These are phyloP conservation scores for Penicillium macrosclerotiorum DNA, from an alignment of 495 filamentous ascomycete species.

Conservation along the genomic window DNA sequence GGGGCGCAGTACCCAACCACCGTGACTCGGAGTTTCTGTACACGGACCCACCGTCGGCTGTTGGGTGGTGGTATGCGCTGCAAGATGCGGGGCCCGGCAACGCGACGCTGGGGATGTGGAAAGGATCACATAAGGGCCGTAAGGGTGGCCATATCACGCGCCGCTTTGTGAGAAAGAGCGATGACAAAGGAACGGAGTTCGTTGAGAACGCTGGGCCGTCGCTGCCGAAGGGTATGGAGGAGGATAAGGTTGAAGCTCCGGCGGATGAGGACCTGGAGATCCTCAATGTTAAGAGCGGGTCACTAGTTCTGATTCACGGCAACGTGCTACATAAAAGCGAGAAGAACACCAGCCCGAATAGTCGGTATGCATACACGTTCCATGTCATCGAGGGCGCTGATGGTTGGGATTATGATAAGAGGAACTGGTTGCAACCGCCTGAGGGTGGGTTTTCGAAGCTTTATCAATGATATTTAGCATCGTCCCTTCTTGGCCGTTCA, in stretches of 20 bases:
- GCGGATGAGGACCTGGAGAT: conserved; percentile 60
- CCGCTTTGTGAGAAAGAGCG: conserved; percentile 69
- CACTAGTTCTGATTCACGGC: conserved; percentile 90
- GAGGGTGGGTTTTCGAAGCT: conserved; percentile 72
- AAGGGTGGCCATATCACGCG: conserved; percentile 53
- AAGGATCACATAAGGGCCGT: conserved; percentile 64
- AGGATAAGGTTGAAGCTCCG: conserved; percentile 30
- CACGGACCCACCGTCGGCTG: conserved; percentile 83
- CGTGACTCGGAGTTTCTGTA: conserved; percentile 93
- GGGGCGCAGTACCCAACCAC: conserved; percentile 81
- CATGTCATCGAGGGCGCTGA: conserved; percentile 90
- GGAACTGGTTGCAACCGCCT: conserved; percentile 91
- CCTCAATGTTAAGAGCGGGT: conserved; percentile 81
- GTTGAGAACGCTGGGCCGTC: conserved; percentile 43
- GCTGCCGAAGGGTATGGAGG: conserved; percentile 46
- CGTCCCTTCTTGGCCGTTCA: too few species aligned
- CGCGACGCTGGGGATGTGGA: conserved; percentile 81
- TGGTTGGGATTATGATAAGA: conserved; percentile 68
- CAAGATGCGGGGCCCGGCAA: conserved; percentile 86
- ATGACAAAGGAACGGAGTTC: conserved; percentile 55
- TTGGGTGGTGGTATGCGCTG: conserved; percentile 94
- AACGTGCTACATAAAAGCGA: conserved; percentile 97
- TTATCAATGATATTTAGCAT: conserved; percentile 25
- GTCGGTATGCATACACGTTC: conserved; percentile 95
- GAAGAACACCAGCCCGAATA: conserved; percentile 78